These are phyloP conservation scores for Calonectria crousiana DNA, from an alignment of 2,329 filamentous ascomycete species.

Conservation along the genomic window DNA sequence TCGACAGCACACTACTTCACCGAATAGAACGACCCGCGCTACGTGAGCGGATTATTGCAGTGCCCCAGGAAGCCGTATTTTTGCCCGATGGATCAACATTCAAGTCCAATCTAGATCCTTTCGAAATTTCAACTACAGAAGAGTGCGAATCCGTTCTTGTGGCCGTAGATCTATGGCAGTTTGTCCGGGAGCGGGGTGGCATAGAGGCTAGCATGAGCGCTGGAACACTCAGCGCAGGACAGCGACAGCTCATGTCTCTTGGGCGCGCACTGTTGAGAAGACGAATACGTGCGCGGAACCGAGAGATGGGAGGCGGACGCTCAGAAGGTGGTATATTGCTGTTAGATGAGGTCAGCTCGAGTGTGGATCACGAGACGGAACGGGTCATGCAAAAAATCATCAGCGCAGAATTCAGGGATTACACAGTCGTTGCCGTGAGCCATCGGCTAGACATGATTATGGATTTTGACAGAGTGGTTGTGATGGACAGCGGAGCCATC, in stretches of 20 bases:
- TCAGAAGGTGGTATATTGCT: conserved; percentile 45
- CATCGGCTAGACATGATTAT: conserved; percentile 62
- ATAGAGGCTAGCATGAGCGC: conserved; percentile 52
- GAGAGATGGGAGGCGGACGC: neutral
- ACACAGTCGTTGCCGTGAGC: conserved; percentile 65
- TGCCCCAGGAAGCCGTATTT: conserved; percentile 66
- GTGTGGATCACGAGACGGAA: conserved; percentile 56
- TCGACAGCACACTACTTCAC: conserved; percentile 55
- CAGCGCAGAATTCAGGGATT: conserved; percentile 50
- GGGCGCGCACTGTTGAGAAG: conserved; percentile 66
- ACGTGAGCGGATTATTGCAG: conserved; percentile 59
- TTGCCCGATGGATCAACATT: conserved; percentile 49
- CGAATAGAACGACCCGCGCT: conserved; percentile 54
- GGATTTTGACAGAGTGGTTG: conserved; percentile 61
- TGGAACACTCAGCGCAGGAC: conserved; percentile 65
- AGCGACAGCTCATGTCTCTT: conserved; percentile 73
- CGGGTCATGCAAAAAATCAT: conserved; percentile 54
- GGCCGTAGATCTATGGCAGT: conserved; percentile 45
- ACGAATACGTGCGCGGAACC: conserved; percentile 1
- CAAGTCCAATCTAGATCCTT: conserved; percentile 55
- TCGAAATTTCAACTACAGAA: conserved; percentile 38
- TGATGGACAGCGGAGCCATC: conserved; percentile 60
- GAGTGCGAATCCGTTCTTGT: conserved; percentile 48
- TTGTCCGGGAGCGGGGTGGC: conserved; percentile 45
- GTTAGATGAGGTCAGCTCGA: conserved; percentile 57